Percentiles rank a stretch among this genome's conserved stretches.
These are phyloP conservation scores for Daldinia bambusicola DNA, from an alignment of 495 filamentous ascomycete species.

Conservation along the genomic window DNA sequence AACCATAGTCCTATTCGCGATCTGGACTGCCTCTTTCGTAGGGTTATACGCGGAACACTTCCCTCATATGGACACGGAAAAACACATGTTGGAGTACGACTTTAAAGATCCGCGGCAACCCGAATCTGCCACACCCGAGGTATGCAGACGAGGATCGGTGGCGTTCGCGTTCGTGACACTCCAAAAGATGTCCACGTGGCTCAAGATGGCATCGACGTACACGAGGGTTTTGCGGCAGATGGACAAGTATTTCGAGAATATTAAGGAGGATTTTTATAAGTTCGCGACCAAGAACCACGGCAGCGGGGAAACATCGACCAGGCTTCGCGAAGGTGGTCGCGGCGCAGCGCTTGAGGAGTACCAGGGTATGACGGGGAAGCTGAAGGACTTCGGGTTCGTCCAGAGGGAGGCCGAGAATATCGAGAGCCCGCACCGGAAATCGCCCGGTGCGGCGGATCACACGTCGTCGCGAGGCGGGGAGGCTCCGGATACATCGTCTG, in stretches of 20 bases:
- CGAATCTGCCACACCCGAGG: constrained; percentile 47
- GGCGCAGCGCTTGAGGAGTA: constrained; percentile 80
- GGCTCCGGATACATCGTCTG: constrained; percentile 11
- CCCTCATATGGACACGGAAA: constrained; percentile 78
- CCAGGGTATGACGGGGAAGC: constrained; percentile 54
- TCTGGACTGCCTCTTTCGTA: constrained; percentile 80
- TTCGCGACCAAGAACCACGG: constrained; percentile 43
- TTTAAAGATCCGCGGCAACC: constrained; percentile 41
- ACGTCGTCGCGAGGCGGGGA: constrained; percentile 42
- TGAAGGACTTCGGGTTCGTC: constrained; percentile 57
- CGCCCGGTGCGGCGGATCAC: constrained; percentile 48
- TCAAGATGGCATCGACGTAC: constrained; percentile 78
- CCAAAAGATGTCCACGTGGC: constrained; percentile 69
- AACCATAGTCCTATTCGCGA: constrained; percentile 80
- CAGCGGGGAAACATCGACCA: constrained; percentile 44
- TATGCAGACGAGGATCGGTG: constrained; percentile 52
- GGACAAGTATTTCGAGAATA: constrained; percentile 71
- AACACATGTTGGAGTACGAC: constrained; percentile 62
- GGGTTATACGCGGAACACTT: constrained; percentile 79
- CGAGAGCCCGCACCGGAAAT: constrained; percentile 42
- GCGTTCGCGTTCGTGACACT: constrained; percentile 56
- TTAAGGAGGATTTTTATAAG: constrained; percentile 67
- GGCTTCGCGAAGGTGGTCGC: constrained; percentile 60
- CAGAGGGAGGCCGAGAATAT: constrained; percentile 46
- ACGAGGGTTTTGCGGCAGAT: constrained; percentile 73